Percentiles rank a stretch among this genome's conserved stretches.
phyloP scores from a whole-genome alignment of 805 yeast genomes.

The Zygoascus tannicola region DNA sequence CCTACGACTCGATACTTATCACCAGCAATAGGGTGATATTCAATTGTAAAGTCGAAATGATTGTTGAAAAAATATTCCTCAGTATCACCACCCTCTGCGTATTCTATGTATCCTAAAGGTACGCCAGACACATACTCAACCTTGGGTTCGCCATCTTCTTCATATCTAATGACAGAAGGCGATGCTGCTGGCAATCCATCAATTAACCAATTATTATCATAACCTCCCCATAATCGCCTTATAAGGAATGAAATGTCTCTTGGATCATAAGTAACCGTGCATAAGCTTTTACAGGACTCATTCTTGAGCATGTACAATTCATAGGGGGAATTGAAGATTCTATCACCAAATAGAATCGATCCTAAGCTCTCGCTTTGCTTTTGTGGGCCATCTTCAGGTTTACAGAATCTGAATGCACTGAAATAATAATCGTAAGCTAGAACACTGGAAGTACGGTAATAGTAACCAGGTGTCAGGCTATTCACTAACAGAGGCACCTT shows the following conservation, averaged over 20 bases:
- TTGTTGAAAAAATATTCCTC: constrained; percentile 57
- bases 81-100: constrained; percentile 41
- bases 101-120: constrained; percentile 60
- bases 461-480: constrained; percentile 73
- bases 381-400: constrained; percentile 51
- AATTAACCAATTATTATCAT: constrained; percentile 82
- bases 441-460: constrained; percentile 26
- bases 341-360: constrained; percentile 87
- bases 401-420: constrained; percentile 74
- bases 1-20: constrained; percentile 83
- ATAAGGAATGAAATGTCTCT: constrained; percentile 68
- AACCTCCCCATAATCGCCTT: constrained; percentile 71
- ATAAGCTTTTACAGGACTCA: constrained; percentile 56
- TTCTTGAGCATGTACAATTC: constrained; percentile 69
- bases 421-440: constrained; percentile 51
- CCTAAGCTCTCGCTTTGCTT: constrained; percentile 88
- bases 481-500: constrained; percentile 73
- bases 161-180: constrained; percentile 23
- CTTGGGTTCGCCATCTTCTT: constrained; percentile 46
- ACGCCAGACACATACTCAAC: constrained; percentile 37
- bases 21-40: constrained; percentile 68
- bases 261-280: constrained; percentile 49
- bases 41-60: constrained; percentile 70
- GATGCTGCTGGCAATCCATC: constrained; percentile 93
- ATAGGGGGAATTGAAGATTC: constrained; percentile 89